These are phyloP conservation scores for Citrus sp. DNA, from an alignment of 345 rosid genomes.

Conservation along the genomic window DNA sequence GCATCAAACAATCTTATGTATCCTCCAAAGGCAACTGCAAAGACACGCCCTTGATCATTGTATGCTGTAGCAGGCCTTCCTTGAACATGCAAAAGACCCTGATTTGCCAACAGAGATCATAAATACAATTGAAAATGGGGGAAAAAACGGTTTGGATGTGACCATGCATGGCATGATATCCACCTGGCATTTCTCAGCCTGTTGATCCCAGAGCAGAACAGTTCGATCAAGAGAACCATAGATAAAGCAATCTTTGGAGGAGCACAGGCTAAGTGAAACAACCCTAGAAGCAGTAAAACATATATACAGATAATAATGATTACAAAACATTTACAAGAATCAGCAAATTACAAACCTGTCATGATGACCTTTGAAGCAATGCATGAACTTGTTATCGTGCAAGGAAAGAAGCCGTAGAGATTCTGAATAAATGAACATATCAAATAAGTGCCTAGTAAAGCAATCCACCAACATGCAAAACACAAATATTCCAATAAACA, in stretches of 20 bases:
- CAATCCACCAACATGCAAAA: neutral
- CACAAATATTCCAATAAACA: slow-evolving; percentile 12
- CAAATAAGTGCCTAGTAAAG: neutral
- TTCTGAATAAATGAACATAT: slow-evolving; percentile 37
- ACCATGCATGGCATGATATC: slow-evolving; percentile 1
- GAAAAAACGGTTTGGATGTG: neutral
- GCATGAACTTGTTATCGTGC: slow-evolving; percentile 94
- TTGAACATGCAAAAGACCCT: slow-evolving; percentile 73
- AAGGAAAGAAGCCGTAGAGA: slow-evolving; percentile 84
- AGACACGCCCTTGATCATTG: slow-evolving; percentile 28
- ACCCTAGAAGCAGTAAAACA: slow-evolving; percentile 44
- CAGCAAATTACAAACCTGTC: slow-evolving; percentile 62
- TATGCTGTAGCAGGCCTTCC: slow-evolving; percentile 70
- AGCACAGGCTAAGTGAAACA: slow-evolving; percentile 84
- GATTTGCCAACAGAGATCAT: slow-evolving; percentile 9
- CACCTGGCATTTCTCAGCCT: slow-evolving; percentile 95
- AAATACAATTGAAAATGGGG: neutral
- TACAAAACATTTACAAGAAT: neutral
- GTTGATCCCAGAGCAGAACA: slow-evolving; percentile 95
- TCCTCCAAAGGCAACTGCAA: slow-evolving; percentile 55
- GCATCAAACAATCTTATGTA: slow-evolving; percentile 67
- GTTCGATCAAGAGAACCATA: slow-evolving; percentile 94
- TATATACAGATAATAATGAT: neutral
- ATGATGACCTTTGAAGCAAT: slow-evolving; percentile 93
- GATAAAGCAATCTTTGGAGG: slow-evolving; percentile 79